Percentiles rank a stretch among this genome's conserved stretches.
These are phyloP conservation scores for Candida xyloterini DNA, from an alignment of 805 yeast genomes.

Conservation along the genomic window DNA sequence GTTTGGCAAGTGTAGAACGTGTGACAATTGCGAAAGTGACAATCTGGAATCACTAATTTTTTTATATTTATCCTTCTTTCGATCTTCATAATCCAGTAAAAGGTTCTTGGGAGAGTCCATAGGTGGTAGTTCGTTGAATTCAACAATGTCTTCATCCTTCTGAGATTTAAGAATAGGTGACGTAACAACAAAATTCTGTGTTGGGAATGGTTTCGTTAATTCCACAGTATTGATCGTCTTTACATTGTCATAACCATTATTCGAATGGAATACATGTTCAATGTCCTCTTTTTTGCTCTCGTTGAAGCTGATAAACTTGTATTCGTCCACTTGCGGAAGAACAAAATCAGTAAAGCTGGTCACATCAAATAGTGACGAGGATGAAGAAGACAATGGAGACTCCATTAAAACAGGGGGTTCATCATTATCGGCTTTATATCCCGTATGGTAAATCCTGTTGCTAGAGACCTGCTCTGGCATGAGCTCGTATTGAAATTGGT, in stretches of 20 bases:
- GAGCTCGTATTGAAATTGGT: constrained; percentile 8
- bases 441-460: neutral
- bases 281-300: constrained; percentile 3
- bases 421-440: neutral
- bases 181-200: constrained; percentile 1
- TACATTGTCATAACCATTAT: constrained; percentile 16
- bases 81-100: constrained; percentile 5
- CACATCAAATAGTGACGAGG: constrained; percentile 19
- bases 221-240: constrained; percentile 23
- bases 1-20: constrained; percentile 46
- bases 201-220: constrained; percentile 20
- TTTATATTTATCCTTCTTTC: constrained; percentile 19
- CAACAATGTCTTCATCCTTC: constrained; percentile 6
- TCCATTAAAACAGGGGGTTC: constrained; percentile 7
- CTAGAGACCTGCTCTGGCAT: constrained; percentile 10
- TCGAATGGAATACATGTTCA: constrained; percentile 5
- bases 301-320: constrained; percentile 8
- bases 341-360: constrained; percentile 14
- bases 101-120: constrained; percentile 6
- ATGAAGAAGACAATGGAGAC: constrained; percentile 21
- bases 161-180: constrained; percentile 24
- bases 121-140: neutral
- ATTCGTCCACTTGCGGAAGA: constrained; percentile 14
- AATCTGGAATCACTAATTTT: constrained; percentile 48
- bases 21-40: constrained; percentile 54